Conservation (phyloP, 768 basidiomycete genomes). For the Hypholoma sublateritium region DNA sequence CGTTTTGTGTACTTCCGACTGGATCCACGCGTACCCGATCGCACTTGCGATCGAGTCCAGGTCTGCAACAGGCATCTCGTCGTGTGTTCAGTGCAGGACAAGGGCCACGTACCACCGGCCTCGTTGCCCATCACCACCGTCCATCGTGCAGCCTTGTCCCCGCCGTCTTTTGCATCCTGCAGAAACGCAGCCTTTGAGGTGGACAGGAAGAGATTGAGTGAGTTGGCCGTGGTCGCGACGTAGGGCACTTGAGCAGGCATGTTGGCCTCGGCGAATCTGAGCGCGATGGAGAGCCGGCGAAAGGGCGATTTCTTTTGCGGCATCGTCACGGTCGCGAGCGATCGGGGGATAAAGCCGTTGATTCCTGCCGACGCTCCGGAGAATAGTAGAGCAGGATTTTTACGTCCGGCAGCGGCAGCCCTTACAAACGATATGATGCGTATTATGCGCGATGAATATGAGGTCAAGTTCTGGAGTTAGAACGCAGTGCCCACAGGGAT, state of each 20-base stretch:
- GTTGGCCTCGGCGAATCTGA: slow-evolving; percentile 29
- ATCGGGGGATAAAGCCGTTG: neutral
- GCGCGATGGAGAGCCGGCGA: slow-evolving; percentile 36
- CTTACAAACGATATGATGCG: no score
- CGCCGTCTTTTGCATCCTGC: slow-evolving; percentile 42
- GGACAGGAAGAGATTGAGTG: slow-evolving; percentile 30
- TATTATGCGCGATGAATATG: no score
- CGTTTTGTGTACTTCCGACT: slow-evolving; percentile 52
- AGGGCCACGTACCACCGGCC: slow-evolving; percentile 74
- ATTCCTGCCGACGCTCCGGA: slow-evolving; percentile 8
- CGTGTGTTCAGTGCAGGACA: neutral
- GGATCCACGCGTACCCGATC: slow-evolving; percentile 80
- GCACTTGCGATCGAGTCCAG: slow-evolving; percentile 88
- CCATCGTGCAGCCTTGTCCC: slow-evolving; percentile 61
- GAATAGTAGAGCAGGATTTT: slow-evolving; percentile 3
- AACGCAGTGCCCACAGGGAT: no score
- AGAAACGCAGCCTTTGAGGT: slow-evolving; percentile 62
- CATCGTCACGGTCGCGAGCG: slow-evolving; percentile 18
- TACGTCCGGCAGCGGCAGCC: slow-evolving; percentile 7
- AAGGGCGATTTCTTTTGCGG: slow-evolving; percentile 26
- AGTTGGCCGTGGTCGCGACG: slow-evolving; percentile 15
- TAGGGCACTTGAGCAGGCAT: slow-evolving; percentile 17
- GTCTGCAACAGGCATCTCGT: slow-evolving; percentile 48
- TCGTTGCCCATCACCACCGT: slow-evolving; percentile 93
- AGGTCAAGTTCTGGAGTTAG: no score